Conservation (phyloP, 2,329 filamentous ascomycete genomes). For the Calycina marina region DNA sequence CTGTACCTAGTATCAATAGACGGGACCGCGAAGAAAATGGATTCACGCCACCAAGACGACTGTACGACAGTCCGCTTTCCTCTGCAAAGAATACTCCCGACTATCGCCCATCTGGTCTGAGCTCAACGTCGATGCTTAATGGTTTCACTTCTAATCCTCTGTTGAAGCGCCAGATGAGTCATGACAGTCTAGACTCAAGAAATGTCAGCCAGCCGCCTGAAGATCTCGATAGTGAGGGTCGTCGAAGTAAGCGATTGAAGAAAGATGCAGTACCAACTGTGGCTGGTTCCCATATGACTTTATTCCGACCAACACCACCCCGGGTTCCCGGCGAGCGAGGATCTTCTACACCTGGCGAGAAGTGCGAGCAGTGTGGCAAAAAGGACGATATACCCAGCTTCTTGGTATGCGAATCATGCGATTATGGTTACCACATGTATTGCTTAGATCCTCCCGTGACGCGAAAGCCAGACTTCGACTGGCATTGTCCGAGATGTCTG, state of each 20-base stretch:
- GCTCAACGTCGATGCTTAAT: conserved; percentile 36
- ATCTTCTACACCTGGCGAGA: conserved; percentile 36
- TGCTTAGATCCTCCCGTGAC: conserved; percentile 82
- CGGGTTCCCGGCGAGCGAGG: conserved; percentile 38
- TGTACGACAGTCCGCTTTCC: conserved; percentile 46
- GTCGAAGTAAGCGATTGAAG: conserved; percentile 84
- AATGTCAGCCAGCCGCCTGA: conserved; percentile 20
- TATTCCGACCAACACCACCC: conserved; percentile 70
- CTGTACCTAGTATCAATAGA: conserved; percentile 35
- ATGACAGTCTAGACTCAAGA: conserved; percentile 28
- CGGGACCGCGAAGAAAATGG: conserved; percentile 33
- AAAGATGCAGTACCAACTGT: conserved; percentile 73
- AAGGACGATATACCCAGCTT: conserved; percentile 58
- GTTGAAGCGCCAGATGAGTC: conserved; percentile 65
- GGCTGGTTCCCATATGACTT: conserved; percentile 91
- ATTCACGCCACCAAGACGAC: conserved; percentile 35
- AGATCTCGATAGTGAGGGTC: conserved; percentile 48
- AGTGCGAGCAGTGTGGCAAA: conserved; percentile 77
- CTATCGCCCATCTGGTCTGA: conserved; percentile 38
- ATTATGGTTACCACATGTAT: conserved; percentile 71
- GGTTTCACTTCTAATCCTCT: conserved; percentile 33
- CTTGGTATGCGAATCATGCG: conserved; percentile 80
- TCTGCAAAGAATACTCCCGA: conserved; percentile 53
- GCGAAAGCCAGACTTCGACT: conserved; percentile 67
- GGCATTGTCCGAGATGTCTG: conserved; percentile 90